Evolutionary conservation across 208 protist species (phyloP).

Genomic region (Porcisia deanei): DNA sequence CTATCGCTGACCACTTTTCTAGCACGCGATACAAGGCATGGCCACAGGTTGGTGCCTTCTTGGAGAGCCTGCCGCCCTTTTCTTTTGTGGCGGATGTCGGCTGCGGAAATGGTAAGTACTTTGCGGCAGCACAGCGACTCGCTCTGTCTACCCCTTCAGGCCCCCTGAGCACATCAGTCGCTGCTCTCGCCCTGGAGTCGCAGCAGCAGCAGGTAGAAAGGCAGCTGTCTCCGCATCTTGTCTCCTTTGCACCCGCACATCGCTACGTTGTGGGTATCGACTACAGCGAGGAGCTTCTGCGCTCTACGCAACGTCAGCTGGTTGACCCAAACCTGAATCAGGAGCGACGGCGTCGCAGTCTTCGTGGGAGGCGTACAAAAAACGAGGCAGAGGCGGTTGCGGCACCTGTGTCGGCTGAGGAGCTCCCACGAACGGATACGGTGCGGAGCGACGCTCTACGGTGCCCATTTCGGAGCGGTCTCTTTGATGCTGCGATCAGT

Average conservation of each 20-base stretch:
- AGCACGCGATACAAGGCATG: conserved; percentile 89
- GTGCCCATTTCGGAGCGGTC: conserved; percentile 59
- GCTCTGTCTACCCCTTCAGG: neutral
- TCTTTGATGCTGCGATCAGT: conserved; percentile 83
- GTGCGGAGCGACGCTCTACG: conserved; percentile 61
- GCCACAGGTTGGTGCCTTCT: conserved; percentile 73
- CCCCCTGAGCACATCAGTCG: neutral
- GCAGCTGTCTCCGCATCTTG: neutral
- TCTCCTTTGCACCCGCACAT: conserved; percentile 18
- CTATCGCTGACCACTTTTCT: conserved; percentile 86
- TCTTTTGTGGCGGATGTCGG: conserved; percentile 79
- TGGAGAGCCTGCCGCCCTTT: conserved; percentile 61
- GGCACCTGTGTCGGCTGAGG: conserved; percentile 15
- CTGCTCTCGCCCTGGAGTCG: neutral
- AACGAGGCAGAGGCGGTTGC: conserved; percentile 4
- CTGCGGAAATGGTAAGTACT: conserved; percentile 92
- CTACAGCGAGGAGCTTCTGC: conserved; percentile 61
- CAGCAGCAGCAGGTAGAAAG: neutral
- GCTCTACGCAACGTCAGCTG: conserved; percentile 44
- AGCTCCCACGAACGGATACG: conserved; percentile 55
- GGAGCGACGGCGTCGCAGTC: conserved; percentile 5
- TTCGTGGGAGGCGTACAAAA: conserved; percentile 7
- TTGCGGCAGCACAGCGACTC: conserved; percentile 34
- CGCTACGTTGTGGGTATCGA: conserved; percentile 75
- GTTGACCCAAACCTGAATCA: conserved; percentile 47